Evolutionary conservation across 148 eudicot genomes (phyloP).

Genomic region (Diospyros lotus): DNA sequence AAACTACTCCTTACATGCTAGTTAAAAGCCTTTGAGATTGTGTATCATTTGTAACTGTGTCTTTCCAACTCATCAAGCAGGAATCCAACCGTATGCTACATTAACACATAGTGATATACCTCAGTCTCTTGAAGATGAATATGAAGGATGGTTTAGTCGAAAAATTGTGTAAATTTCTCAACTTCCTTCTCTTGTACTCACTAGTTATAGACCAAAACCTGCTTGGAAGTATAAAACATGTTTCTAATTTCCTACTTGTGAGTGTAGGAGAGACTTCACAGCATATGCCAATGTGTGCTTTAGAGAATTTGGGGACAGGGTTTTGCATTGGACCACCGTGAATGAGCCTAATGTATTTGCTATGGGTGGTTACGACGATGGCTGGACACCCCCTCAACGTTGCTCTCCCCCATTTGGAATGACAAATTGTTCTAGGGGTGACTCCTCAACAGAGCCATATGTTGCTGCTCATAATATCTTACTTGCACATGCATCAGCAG

Average conservation of each 20-base stretch:
- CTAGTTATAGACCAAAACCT: not conserved
- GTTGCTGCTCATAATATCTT: slow-evolving; percentile 49
- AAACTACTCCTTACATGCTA: slow-evolving; percentile 13
- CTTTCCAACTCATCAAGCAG: slow-evolving; percentile 21
- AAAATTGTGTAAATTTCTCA: slow-evolving; percentile 37
- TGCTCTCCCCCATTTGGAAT: slow-evolving; percentile 34
- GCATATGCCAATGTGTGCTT: slow-evolving; percentile 70
- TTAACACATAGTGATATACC: slow-evolving; percentile 54
- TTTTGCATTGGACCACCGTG: slow-evolving; percentile 51
- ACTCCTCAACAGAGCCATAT: slow-evolving; percentile 59
- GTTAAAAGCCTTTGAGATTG: no score
- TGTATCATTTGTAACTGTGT: slow-evolving; percentile 16
- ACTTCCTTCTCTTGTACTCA: not conserved
- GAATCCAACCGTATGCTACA: slow-evolving; percentile 73
- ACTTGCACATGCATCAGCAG: slow-evolving; percentile 54
- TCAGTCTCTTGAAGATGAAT: slow-evolving; percentile 69
- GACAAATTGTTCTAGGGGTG: slow-evolving; percentile 34
- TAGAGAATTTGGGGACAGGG: slow-evolving; percentile 60
- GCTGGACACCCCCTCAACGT: slow-evolving; percentile 27
- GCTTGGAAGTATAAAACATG: not conserved
- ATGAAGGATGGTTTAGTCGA: slow-evolving; percentile 55
- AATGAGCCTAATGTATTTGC: slow-evolving; percentile 41
- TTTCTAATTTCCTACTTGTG: not conserved
- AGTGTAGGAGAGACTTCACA: slow-evolving; percentile 52
- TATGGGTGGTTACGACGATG: slow-evolving; percentile 25